Conservation (phyloP, 164 flowering plant species). For the Umbilicus rupestris region DNA sequence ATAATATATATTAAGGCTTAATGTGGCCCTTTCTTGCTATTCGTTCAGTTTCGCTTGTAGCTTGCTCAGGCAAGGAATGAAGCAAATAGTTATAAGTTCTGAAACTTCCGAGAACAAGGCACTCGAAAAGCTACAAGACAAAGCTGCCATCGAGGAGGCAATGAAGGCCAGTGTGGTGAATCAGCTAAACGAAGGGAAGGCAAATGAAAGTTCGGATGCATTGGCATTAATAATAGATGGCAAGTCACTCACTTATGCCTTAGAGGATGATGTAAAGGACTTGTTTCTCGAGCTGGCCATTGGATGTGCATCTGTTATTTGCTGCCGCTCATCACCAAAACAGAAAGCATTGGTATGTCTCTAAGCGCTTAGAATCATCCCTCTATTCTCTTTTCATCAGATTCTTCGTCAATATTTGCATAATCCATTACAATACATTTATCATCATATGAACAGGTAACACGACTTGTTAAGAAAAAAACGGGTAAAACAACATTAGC, state of each 20-base stretch:
- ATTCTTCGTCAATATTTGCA: neutral
- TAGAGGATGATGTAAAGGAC: constrained; percentile 41
- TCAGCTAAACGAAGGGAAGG: constrained; percentile 29
- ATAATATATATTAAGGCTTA: neutral
- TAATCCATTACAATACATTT: no score
- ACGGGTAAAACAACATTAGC: constrained; percentile 52
- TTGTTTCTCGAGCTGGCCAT: constrained; percentile 40
- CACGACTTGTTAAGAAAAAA: constrained; percentile 44
- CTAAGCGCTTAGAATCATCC: neutral
- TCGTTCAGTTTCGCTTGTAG: constrained; percentile 58
- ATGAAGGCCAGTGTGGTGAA: constrained; percentile 28
- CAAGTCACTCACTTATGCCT: constrained; percentile 40
- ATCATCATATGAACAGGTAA: constrained; percentile 30
- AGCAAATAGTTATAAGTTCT: constrained; percentile 45
- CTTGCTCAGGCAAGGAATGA: constrained; percentile 68
- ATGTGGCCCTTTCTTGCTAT: neutral
- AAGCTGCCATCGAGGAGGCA: constrained; percentile 30
- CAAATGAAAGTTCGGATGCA: constrained; percentile 31
- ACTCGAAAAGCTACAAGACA: constrained; percentile 29
- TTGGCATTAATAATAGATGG: constrained; percentile 55
- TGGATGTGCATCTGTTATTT: constrained; percentile 54
- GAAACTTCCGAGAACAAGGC: constrained; percentile 35
- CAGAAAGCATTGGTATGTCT: constrained; percentile 50
- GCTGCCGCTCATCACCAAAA: constrained; percentile 57
- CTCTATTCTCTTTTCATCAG: neutral